Evolutionary conservation across 192 early-diverging fungal species (phyloP), one percentile per base, ranked within the genome.

Genomic region (Backusella sp.): DNA sequence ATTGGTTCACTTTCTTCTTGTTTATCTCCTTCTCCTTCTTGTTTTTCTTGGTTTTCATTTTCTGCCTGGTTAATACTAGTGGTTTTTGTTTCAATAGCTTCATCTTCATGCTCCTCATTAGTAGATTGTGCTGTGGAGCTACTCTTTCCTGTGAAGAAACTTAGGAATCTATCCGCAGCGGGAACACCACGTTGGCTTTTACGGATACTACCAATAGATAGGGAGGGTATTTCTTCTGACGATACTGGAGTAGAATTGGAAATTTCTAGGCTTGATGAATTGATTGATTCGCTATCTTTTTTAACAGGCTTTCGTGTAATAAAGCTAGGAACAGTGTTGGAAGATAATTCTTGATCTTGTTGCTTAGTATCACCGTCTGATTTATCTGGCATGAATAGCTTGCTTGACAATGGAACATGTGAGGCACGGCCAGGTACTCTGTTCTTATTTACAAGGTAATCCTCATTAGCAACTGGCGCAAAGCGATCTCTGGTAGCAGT

Each of bases 291-390:
- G 41, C 21, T n/a, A 37, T 69, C 68, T 21, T 36, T 35, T 21
- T 69, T 69, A 37, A 69, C 19, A 21, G 68, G 68, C 19, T 69
- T 69, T 69, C 68, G n/a, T 35, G 68, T 69, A 14, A 69, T 69
- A 69, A 69, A 69, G 21, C 68, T 69, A 21, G 68, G n/a, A 12
- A 26, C 21, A 3, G 8, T 69, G 19, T 0, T 69, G 11, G 36
- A 41, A 39, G 68, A 36, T 21, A 23, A 26, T 41, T 37, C 35
- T 14, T n/a, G 36, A 12, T 41, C 68, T 14, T 39, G 21, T 12
- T 35, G 67, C 26, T 36, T 69, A 26, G 7, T 12, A 11, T 35
- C 35, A 21, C 21, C n/a, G 39, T 35, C 34, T 1, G 35, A 41
- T 28, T 35, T 69, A 41, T 37, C 68, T 23, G 41, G 26, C 21